These are phyloP conservation scores for Hypoxylon sp. DNA, from an alignment of 2,329 filamentous ascomycete genomes.

Conservation along the genomic window DNA sequence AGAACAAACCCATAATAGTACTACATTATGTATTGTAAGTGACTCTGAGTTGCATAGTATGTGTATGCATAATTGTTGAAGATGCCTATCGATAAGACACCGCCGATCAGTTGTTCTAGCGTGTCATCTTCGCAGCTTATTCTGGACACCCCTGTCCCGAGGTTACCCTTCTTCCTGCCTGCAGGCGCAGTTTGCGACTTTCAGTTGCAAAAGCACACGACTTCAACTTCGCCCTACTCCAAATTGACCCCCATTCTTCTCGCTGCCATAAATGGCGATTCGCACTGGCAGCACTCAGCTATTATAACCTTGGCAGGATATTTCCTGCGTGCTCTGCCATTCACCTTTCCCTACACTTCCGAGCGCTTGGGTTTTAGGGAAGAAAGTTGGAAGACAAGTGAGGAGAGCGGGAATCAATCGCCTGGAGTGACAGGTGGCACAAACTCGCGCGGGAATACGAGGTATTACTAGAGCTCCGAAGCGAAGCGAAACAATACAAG, in stretches of 20 bases:
- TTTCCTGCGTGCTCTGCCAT: conserved; percentile 29
- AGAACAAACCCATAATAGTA: neutral
- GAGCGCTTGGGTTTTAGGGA: conserved; percentile 7
- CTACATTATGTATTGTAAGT: neutral
- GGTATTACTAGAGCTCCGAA: neutral
- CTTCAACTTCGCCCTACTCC: conserved; percentile 22
- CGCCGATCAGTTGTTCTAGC: conserved; percentile 32
- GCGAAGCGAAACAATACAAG: neutral
- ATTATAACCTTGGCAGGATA: conserved; percentile 34
- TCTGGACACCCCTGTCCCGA: conserved; percentile 25
- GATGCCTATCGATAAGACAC: conserved; percentile 25
- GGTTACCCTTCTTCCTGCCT: conserved; percentile 16
- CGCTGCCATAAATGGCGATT: conserved; percentile 38
- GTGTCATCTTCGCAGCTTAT: conserved; percentile 41
- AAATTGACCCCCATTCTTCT: conserved; percentile 9
- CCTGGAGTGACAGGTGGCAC: conserved; percentile 6
- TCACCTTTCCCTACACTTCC: neutral
- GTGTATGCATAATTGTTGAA: conserved; percentile 4
- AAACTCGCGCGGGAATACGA: conserved; percentile 5
- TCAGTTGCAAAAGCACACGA: conserved; percentile 39
- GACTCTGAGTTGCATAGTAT: conserved; percentile 1
- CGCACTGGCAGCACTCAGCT: conserved; percentile 18
- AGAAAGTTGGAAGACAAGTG: conserved; percentile 3
- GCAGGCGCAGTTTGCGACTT: conserved; percentile 34
- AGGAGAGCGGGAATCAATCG: neutral